phyloP scores from a whole-genome alignment of 1,284 basidiomycete species.

The Rhodofomes roseus region DNA sequence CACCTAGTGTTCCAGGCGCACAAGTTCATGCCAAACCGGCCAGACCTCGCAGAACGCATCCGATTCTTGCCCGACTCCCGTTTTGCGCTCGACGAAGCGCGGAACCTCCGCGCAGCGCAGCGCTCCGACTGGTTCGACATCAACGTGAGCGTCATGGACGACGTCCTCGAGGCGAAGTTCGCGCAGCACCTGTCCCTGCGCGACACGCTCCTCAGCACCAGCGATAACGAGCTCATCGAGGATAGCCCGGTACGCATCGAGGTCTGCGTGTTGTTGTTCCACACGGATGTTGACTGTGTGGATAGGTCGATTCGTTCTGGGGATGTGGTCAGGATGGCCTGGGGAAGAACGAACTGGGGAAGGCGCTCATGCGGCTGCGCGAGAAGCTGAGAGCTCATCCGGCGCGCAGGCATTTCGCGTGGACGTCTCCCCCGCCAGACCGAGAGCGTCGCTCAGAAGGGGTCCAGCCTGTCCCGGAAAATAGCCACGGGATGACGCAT shows the following conservation, averaged over 20 bases:
- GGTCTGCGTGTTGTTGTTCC: neutral
- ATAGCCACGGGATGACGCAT: too few relatives aligned
- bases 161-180: slow-evolving; percentile 25
- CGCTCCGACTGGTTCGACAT: slow-evolving; percentile 23
- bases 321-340: slow-evolving; percentile 55
- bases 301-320: slow-evolving; percentile 55
- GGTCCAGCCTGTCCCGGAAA: too few relatives aligned
- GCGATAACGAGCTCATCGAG: slow-evolving; percentile 25
- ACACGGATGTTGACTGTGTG: neutral
- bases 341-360: slow-evolving; percentile 71
- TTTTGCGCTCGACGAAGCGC: slow-evolving; percentile 17
- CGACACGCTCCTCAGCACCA: slow-evolving; percentile 21
- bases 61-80: slow-evolving; percentile 17
- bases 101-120: slow-evolving; percentile 7
- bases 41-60: slow-evolving; percentile 19
- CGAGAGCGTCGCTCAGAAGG: neutral
- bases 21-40: slow-evolving; percentile 17
- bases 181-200: slow-evolving; percentile 22
- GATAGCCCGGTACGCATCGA: slow-evolving; percentile 15
- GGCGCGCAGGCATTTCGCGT: neutral
- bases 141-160: slow-evolving; percentile 25
- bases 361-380: slow-evolving; percentile 58
- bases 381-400: slow-evolving; percentile 5
- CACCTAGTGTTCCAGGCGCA: slow-evolving; percentile 22
- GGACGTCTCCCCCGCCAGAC: neutral